These are phyloP conservation scores for Scutellaria baicalensis DNA, from an alignment of 257 asterid species.

Conservation along the genomic window DNA sequence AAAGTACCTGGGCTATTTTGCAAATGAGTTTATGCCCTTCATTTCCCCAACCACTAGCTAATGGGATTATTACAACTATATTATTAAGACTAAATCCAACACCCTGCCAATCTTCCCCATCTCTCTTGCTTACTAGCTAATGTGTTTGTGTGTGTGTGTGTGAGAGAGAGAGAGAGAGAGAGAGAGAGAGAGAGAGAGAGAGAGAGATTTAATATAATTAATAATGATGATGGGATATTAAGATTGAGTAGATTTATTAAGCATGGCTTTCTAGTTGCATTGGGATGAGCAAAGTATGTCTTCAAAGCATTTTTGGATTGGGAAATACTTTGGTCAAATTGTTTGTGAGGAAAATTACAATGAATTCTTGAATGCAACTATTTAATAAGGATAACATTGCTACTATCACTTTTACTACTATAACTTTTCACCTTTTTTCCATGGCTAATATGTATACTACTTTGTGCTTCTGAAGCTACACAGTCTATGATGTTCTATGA, in stretches of 20 bases:
- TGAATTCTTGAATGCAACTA: background rate
- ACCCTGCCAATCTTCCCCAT: constrained; percentile 1
- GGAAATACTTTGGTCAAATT: background rate
- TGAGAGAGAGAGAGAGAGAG: no score
- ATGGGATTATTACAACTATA: constrained; percentile 7
- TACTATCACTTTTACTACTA: no score
- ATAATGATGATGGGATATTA: background rate
- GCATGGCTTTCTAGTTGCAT: background rate
- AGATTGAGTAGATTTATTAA: background rate
- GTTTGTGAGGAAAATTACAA: background rate
- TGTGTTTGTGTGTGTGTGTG: no score
- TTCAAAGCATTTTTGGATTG: background rate
- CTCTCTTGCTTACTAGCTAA: background rate
- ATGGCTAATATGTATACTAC: background rate
- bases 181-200: no score
- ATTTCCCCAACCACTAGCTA: constrained; percentile 18
- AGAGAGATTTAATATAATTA: no score
- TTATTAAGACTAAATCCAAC: background rate
- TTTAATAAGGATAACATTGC: background rate
- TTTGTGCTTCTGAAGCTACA: background rate
- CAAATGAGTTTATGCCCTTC: constrained; percentile 23
- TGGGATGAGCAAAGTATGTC: background rate
- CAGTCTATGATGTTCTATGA: no score
- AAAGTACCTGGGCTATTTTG: constrained; percentile 24
- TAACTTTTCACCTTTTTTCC: background rate